A percentile compares a stretch with the other conserved stretches of the same genome.
phyloP scores from a whole-genome alignment of 768 basidiomycete genomes.

The Lentinula boryana region DNA sequence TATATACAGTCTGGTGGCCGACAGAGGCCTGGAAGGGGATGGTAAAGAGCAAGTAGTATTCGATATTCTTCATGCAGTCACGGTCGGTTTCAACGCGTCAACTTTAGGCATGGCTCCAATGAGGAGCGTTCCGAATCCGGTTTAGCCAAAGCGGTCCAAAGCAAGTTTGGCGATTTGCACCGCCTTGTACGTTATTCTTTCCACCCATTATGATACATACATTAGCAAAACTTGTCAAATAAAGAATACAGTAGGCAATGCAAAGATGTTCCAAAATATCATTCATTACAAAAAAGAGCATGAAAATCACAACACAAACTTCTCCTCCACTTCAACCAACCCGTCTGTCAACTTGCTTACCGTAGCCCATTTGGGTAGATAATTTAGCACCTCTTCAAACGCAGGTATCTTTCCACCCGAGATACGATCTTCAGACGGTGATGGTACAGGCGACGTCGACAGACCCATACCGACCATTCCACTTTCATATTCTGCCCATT shows the following conservation, averaged over 20 bases:
- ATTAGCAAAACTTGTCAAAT: neutral
- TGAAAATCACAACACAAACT: slow-evolving; percentile 19
- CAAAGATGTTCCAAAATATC: neutral
- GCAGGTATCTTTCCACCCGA: slow-evolving; percentile 52
- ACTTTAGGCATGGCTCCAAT: neutral
- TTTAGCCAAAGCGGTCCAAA: neutral
- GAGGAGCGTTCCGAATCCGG: neutral
- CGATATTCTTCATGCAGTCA: neutral
- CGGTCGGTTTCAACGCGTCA: neutral
- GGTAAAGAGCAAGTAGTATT: neutral
- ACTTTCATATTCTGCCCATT: slow-evolving; percentile 66
- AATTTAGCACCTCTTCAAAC: slow-evolving; percentile 56
- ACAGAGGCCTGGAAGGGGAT: neutral
- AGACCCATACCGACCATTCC: slow-evolving; percentile 38
- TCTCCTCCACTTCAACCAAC: slow-evolving; percentile 47
- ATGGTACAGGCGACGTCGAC: neutral
- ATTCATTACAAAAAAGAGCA: neutral
- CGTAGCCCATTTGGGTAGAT: slow-evolving; percentile 65
- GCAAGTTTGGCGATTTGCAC: neutral
- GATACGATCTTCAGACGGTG: slow-evolving; percentile 12
- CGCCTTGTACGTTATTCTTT: neutral
- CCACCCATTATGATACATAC: neutral
- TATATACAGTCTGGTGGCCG: neutral
- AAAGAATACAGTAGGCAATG: neutral
- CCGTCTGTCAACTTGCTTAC: slow-evolving; percentile 51